A percentile compares a stretch with the other conserved stretches of the same genome.
These are phyloP conservation scores for Backusella liffmaniae DNA, from an alignment of 192 early-diverging fungal species.

Conservation along the genomic window DNA sequence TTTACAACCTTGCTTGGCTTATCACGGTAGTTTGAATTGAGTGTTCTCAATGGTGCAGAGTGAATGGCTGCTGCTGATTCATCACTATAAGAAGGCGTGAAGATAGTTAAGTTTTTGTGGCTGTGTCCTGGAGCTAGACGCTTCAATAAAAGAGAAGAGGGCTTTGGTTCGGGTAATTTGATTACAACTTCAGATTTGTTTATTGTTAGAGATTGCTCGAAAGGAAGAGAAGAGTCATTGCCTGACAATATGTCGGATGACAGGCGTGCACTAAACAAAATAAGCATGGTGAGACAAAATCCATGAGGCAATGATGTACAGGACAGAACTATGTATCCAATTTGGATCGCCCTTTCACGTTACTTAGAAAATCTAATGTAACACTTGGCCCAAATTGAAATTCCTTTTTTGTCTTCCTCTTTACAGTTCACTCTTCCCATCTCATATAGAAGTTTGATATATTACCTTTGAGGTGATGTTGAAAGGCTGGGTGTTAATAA, in stretches of 20 bases:
- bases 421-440: not conserved
- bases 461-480: conserved; percentile 5
- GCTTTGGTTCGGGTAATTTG: conserved; percentile 14
- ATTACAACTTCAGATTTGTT: not conserved
- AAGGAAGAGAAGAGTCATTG: not conserved
- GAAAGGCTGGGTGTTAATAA: not conserved
- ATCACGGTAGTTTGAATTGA: conserved; percentile 11
- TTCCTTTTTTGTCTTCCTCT: not conserved
- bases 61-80: conserved; percentile 32
- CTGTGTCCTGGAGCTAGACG: conserved; percentile 40
- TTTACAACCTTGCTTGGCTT: conserved; percentile 2
- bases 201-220: not conserved
- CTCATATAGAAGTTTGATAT: not conserved
- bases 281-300: conserved; percentile 11
- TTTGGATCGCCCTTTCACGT: conserved; percentile 10
- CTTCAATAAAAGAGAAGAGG: conserved; percentile 24
- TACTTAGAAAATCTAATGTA: conserved; percentile 9
- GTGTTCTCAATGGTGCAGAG: conserved; percentile 39
- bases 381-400: conserved; percentile 6
- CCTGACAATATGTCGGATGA: not conserved
- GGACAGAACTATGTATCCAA: not conserved
- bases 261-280: conserved; percentile 12
- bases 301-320: conserved; percentile 6
- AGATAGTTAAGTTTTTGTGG: conserved; percentile 41
- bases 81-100: conserved; percentile 45